Percentiles rank a stretch among this genome's conserved stretches.
phyloP scores from a whole-genome alignment of 371 early-diverging fungal species.

The Parasitella parasitica region DNA sequence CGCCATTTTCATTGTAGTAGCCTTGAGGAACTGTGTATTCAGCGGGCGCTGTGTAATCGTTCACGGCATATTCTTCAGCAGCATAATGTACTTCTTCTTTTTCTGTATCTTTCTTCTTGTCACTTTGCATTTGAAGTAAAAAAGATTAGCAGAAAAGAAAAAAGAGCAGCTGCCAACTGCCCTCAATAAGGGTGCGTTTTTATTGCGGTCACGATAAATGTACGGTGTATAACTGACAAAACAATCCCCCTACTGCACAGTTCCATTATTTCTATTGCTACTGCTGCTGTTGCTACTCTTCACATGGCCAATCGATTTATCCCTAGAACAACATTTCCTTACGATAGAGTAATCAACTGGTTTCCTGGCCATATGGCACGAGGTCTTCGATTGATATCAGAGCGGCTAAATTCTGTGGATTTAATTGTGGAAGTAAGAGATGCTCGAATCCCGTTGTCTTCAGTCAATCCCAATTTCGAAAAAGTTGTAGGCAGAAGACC shows the following conservation, averaged over 20 bases:
- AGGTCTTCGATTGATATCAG: constrained; percentile 76
- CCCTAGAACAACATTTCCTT: constrained; percentile 49
- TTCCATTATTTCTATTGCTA: no score
- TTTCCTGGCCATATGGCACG: constrained; percentile 95
- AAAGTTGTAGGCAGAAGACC: constrained; percentile 62
- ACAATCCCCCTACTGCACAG: neutral
- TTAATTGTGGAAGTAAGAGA: constrained; percentile 93
- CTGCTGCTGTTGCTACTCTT: no score
- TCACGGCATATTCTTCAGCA: constrained; percentile 16
- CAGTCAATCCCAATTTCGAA: constrained; percentile 86
- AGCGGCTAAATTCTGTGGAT: constrained; percentile 75
- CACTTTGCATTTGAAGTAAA: neutral
- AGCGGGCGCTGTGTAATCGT: constrained; percentile 9
- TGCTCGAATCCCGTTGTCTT: constrained; percentile 89
- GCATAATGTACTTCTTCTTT: constrained; percentile 14
- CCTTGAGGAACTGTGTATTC: constrained; percentile 9
- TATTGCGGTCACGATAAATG: neutral
- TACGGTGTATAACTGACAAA: no score
- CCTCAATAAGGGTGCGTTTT: neutral
- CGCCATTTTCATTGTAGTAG: constrained; percentile 11
- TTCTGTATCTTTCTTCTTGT: neutral
- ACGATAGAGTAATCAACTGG: constrained; percentile 86
- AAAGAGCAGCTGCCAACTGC: neutral
- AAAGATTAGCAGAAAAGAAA: neutral
- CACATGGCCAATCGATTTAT: constrained; percentile 21